Evolutionary conservation across 352 stramenopile species (phyloP), one percentile per base, ranked within the genome.

Genomic region (Pseudoperonospora humuli): DNA sequence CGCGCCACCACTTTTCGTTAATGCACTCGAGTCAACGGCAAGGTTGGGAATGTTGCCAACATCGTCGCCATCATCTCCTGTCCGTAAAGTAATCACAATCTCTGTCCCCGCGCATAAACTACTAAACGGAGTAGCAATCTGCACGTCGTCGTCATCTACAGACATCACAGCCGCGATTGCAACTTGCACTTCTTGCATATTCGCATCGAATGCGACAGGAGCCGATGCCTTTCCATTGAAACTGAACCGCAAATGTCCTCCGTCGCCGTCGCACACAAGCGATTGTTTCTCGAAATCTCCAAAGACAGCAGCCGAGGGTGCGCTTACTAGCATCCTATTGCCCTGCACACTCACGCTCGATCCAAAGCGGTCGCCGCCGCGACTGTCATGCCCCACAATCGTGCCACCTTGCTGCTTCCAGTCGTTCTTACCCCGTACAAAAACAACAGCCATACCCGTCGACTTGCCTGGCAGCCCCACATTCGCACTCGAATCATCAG

Each of bases 201-300:
- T 57, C 14, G 78, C 76, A 17, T 86, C 70, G 41, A 82, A 92
- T 13, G 69, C 45, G 33, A 93, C 64, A 0, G 71, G 50, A 18
- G 64, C 54, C 3, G 82, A 89, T 17, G 27, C n/a, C 17, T 70
- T 69, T 5, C 71, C 67, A 8, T 59, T 61, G 29, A 78, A 92
- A n/a, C 80, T 20, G 18, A 93, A 23, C 2, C 61, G 66, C 17
- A 93, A 78, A 32, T 67, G 84, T 0, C 82, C 82, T 8, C 61
- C 73, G 31, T 88, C 74, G 1, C 79, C 82, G n/a, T 85, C 60
- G 25, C 82, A 93, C 8, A 84, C 39, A 5, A 93, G 27, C 9
- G 75, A 76, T 18, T 91, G 75, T 9, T 64, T 64, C 50, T 92
- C 82, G 20, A 75, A 83, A 49, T 85, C 75, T 8, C 75, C 78